A percentile compares a stretch with the other conserved stretches of the same genome.
Evolutionary conservation across 805 yeast genomes (phyloP).

Genomic region (Ogataea parapolymorpha): DNA sequence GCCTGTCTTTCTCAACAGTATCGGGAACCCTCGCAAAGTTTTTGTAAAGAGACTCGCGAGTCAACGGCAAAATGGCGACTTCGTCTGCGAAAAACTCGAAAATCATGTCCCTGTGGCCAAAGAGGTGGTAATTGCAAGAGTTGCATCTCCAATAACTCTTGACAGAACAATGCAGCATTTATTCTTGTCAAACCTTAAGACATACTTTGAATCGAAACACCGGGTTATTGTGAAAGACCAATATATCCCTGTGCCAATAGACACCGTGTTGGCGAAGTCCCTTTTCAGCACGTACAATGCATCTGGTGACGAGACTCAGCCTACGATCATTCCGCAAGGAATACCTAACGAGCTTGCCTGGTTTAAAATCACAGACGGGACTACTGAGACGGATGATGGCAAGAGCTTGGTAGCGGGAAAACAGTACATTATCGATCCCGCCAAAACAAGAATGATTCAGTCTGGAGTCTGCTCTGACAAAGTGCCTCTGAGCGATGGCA

Average conservation of each 20-base stretch:
- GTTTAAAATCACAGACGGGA: constrained; percentile 66
- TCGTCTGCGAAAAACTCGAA: constrained; percentile 20
- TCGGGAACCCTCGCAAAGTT: constrained; percentile 35
- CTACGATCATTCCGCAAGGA: constrained; percentile 51
- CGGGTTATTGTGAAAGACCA: constrained; percentile 67
- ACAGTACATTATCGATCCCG: constrained; percentile 63
- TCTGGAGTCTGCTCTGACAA: constrained; percentile 51
- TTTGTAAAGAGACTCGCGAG: constrained; percentile 15
- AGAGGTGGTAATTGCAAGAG: constrained; percentile 61
- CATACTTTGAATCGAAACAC: constrained; percentile 53
- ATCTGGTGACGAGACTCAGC: constrained; percentile 19
- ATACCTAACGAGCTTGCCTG: constrained; percentile 75
- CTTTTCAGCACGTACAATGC: constrained; percentile 39
- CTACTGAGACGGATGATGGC: constrained; percentile 30
- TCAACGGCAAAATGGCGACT: constrained; percentile 22
- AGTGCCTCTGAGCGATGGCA: constrained; percentile 29
- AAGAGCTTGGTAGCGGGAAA: constrained; percentile 18
- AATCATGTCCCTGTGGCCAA: constrained; percentile 47
- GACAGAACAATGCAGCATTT: constrained; percentile 60
- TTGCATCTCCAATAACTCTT: constrained; percentile 67
- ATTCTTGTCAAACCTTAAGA: constrained; percentile 57
- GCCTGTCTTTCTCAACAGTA: constrained; percentile 55
- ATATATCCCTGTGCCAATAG: constrained; percentile 73
- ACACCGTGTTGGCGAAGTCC: constrained; percentile 60
- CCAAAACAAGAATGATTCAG: constrained; percentile 65